Conservation (phyloP, 257 asterid species). For the Datura wrightii region DNA sequence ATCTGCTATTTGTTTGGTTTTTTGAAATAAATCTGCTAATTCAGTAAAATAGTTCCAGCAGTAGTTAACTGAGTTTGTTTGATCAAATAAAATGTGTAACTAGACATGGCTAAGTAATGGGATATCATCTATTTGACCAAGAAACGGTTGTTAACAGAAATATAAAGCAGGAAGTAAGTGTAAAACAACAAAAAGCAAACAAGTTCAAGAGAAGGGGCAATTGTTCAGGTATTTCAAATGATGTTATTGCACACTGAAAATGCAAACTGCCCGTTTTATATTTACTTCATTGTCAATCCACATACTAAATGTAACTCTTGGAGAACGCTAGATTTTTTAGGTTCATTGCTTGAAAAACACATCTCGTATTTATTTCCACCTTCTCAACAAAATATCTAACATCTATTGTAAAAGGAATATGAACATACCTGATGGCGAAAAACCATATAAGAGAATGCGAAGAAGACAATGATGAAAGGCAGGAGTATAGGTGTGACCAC, state of each 20-base stretch:
- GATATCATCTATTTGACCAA: neutral
- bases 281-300: neutral
- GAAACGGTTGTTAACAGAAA: neutral
- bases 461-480: constrained; percentile 41
- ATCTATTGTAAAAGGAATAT: neutral
- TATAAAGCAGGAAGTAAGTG: neutral
- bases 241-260: neutral
- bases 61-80: neutral
- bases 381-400: constrained; percentile 8
- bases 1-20: neutral
- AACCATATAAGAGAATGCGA: constrained; percentile 34
- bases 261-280: neutral
- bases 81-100: neutral
- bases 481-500: constrained; percentile 34
- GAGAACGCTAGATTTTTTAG: neutral
- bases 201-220: constrained; percentile 7
- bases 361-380: neutral
- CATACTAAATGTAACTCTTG: neutral
- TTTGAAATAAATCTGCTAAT: neutral
- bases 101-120: constrained; percentile 12
- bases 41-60: neutral
- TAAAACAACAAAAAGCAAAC: neutral
- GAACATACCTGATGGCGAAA: constrained; percentile 36
- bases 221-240: neutral
- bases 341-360: neutral